A percentile compares a stretch with the other conserved stretches of the same genome.
These are phyloP conservation scores for Cyamopsis tetragonoloba DNA, from an alignment of 306 rosid species.

Conservation along the genomic window DNA sequence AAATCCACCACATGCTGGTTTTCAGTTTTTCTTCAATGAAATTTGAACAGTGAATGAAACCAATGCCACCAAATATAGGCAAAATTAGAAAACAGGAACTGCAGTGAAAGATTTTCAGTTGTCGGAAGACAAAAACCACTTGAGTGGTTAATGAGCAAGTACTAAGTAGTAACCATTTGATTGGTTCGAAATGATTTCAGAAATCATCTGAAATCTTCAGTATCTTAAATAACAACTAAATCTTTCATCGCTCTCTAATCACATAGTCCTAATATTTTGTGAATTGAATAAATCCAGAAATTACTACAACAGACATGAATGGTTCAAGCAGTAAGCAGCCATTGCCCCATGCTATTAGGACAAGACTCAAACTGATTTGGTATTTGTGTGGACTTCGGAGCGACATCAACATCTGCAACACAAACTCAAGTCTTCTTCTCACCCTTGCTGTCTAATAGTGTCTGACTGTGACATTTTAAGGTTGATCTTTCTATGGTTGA, in stretches of 20 bases:
- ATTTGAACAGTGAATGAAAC: conserved; percentile 4
- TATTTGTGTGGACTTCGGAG: not conserved
- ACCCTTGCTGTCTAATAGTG: not conserved
- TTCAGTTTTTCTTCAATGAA: too few relatives aligned
- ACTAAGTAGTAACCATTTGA: not conserved
- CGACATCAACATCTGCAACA: not conserved
- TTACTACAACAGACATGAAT: not conserved
- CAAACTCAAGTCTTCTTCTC: not conserved
- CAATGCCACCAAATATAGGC: not conserved
- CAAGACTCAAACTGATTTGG: not conserved
- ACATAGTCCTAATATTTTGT: not conserved
- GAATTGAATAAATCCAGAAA: not conserved
- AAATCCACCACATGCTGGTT: not conserved
- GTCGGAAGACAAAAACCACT: too few relatives aligned
- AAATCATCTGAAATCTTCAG: not conserved
- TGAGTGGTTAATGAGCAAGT: too few relatives aligned
- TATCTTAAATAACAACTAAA: not conserved
- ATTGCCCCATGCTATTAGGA: too few relatives aligned
- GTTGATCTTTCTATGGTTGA: not conserved
- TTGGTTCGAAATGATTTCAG: not conserved
- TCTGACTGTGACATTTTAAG: not conserved
- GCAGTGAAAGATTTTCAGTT: too few relatives aligned
- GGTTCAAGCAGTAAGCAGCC: too few relatives aligned
- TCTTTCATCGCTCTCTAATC: not conserved
- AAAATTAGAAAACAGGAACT: not conserved